Conservation (phyloP, 176 grass and related monocot species). For the maize (Zea mays) region DNA sequence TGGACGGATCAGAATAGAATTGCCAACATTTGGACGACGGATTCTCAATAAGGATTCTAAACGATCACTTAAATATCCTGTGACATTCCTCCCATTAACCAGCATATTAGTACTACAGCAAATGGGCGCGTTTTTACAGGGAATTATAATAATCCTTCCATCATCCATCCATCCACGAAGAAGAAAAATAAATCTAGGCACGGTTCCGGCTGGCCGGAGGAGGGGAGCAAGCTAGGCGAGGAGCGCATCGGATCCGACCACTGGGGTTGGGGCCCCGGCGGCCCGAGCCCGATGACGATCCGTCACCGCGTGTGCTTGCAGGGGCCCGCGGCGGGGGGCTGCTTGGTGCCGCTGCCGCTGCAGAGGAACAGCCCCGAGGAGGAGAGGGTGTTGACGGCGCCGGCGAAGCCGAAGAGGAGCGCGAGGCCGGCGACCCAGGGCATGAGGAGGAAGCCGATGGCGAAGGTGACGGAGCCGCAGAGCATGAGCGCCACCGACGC, state of each 20-base stretch:
- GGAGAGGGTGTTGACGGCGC: constrained; percentile 69
- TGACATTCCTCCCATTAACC: background rate
- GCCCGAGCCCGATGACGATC: background rate
- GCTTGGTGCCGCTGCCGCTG: constrained; percentile 25
- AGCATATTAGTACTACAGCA: constrained; percentile 4
- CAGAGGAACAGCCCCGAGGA: constrained; percentile 38
- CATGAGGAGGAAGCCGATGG: constrained; percentile 81
- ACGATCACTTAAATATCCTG: background rate
- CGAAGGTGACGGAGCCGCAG: constrained; percentile 81
- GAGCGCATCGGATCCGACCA: background rate
- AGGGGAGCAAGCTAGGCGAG: background rate
- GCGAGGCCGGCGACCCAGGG: constrained; percentile 77
- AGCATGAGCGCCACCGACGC: constrained; percentile 83
- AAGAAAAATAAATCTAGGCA: constrained; percentile 8
- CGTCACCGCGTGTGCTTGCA: background rate
- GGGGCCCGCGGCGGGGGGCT: background rate
- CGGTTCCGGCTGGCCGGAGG: background rate
- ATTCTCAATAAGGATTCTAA: too few relatives aligned
- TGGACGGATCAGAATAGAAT: too few relatives aligned
- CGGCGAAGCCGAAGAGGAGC: constrained; percentile 66
- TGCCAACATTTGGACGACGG: too few relatives aligned
- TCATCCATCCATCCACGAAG: background rate
- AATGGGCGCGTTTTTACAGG: constrained; percentile 1
- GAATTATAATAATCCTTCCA: background rate
- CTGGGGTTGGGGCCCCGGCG: background rate